Base-by-base conservation (phyloP, 2,329 filamentous ascomycete genomes). In the Sporothrix humicola region DNA sequence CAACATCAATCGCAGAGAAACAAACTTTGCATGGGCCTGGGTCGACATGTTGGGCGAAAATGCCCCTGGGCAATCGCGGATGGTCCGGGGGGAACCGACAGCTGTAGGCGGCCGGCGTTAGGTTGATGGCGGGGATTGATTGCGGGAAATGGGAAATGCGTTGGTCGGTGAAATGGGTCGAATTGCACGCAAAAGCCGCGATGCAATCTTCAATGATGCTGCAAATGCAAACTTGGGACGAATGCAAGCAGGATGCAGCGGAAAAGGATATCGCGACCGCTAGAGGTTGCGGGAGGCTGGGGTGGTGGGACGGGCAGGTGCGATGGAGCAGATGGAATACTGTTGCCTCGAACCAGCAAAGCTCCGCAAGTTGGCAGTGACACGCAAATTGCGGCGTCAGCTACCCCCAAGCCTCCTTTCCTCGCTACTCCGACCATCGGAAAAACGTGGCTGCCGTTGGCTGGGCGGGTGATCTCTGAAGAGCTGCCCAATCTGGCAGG, bases 1-100 rank as follows among this genome's bases (percentile, higher is more conserved):
- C 9, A 46, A 20, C 7, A 68, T 20, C 44, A 42, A 17, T 31
- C 7, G 31, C 31, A 37, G 31, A 37, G 5, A 37, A 3, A 74
- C 76, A 12, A 44, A 77, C 76, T 75, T 77, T 50, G 72, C 73
- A 66, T 77, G 76, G 23, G 72, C 73, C n/a, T 72, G 74, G 50
- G 76, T 72, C 70, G 76, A 65, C 76, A 77, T 77, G 58, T 13
- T 76, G 74, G 71, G 58, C 73, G 65, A 37, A 46, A n/a, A 12
- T 59, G 73, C 52, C 73, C 69, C 23, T 37, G 46, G 68, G 44
- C 59, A 50, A 48, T 50, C 12, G 48, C 70, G 73, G 70, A 72
- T 59, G 66, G 23, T 20, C 70, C 66, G 73, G 73, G 15, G 56
- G 15, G 42, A 54, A 26, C n/a, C 31, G 69, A 66, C 20, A 78